Evolutionary conservation across 805 yeast genomes (phyloP), one percentile per base, ranked within the genome.

Genomic region (Wickerhamomyces chambardii): DNA sequence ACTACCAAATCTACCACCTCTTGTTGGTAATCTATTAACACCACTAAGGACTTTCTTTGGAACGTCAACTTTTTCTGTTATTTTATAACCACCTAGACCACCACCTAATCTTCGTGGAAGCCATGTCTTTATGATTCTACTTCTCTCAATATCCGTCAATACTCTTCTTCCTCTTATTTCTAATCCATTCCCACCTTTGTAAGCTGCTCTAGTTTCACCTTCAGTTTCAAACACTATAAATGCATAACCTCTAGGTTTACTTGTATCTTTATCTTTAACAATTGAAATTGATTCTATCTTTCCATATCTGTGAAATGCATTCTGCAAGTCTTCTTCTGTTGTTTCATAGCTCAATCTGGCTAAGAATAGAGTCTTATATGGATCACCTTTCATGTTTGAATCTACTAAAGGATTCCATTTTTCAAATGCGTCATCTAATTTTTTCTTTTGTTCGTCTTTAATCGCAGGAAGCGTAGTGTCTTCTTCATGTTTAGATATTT

Each of bases 41-140:
- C 33, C 37, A 16, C 42, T 33, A 15, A 27, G 14, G 12, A 31
- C 17, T 17, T 15, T 34, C 30, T 27, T 44, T n/a, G 33, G 27
- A 18, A 24, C 34, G 7, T 29, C 31, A 12, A 44, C 48, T 15
- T 40, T 46, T 29, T 36, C 34, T 18, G 30, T 39, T n/a, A 45
- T 46, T 30, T 43, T 53, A 36, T 92, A 64, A 2, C 95, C 95
- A 4, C 97, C 97, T n/a, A 84, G 57, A 0, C 97, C 97, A 4
- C 97, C 97, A 1, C 95, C 96, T 3, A 90, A 62, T 39, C 90
- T 55, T 46, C 82, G 53, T 1, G 94, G 92, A 36, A 66, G 69
- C 82, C 89, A 84, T 44, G 68, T 71, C 36, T 79, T 70, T 14
- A 72, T 69, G 1, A 75, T 55, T 31, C 92, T 59, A 2, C 86